Percentiles rank a stretch among this genome's conserved stretches.
phyloP scores from a whole-genome alignment of 2,329 filamentous ascomycete genomes.

The Blastomyces parvus region DNA sequence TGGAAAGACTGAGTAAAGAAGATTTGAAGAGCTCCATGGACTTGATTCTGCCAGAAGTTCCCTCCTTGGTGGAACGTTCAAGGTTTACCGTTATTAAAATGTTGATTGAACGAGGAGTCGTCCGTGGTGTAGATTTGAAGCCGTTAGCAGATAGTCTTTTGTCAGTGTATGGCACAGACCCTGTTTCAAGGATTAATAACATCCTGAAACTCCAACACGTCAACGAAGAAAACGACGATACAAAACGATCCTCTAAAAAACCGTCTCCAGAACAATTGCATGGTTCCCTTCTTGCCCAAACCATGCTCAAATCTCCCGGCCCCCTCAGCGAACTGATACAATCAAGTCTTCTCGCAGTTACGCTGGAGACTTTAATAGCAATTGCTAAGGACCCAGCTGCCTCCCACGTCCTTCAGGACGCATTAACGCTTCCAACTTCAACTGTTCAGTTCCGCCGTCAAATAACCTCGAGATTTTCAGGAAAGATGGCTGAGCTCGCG shows the following conservation, averaged over 20 bases:
- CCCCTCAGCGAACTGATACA: conserved; percentile 61
- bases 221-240: conserved; percentile 40
- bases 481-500: conserved; percentile 51
- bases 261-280: conserved; percentile 53
- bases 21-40: conserved; percentile 66
- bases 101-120: conserved; percentile 71
- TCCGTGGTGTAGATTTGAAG: conserved; percentile 51
- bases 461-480: conserved; percentile 54
- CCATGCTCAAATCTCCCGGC: conserved; percentile 67
- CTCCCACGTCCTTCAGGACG: conserved; percentile 56
- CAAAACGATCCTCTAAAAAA: conserved; percentile 38
- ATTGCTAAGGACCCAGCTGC: conserved; percentile 55
- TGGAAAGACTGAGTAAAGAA: conserved; percentile 77
- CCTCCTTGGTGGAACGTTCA: conserved; percentile 61
- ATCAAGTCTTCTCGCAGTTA: conserved; percentile 55
- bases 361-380: conserved; percentile 46
- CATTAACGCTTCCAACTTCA: conserved; percentile 47
- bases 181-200: conserved; percentile 45
- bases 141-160: conserved; percentile 50
- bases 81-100: conserved; percentile 71
- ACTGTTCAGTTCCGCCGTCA: conserved; percentile 51
- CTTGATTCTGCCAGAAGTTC: conserved; percentile 62
- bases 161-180: conserved; percentile 46
- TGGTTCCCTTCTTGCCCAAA: conserved; percentile 69
- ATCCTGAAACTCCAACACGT: conserved; percentile 50